Base-by-base conservation (phyloP, 2,329 filamentous ascomycete species). In the Neobulgaria alba region DNA sequence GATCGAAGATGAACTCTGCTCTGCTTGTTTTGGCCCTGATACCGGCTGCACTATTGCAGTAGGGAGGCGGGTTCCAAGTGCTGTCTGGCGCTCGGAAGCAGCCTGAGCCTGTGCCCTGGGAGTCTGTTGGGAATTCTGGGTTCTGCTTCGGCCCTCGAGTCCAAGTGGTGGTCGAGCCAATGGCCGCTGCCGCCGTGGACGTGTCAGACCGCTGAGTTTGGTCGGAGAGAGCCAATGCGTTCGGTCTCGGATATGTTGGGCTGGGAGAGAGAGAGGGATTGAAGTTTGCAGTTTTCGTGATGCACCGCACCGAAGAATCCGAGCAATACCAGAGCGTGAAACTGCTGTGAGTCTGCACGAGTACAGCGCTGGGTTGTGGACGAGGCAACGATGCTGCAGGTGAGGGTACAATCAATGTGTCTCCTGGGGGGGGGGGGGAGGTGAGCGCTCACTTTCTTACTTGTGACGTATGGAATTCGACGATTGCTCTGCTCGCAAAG, bases 301-400 rank as follows among this genome's bases (percentile, higher is more conserved):
- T 45, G 44, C 42, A 41, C 39, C 26, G 43, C 41, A 46, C 19
- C 38, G 23, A 41, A 33, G 18, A 46, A 46, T 46, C 47, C 44
- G 45, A 48, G 48, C 43, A 51, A 42, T 41, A 41, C 47, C 50
- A 50, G 45, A 47, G 49, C 48, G 50, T 53, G 50, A 53, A 50
- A 54, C 47, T 48, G 37, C 23, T 32, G 36, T 29, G 14, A 21
- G 39, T 41, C 42, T 26, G 23, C 23, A 12, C 7, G 23, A 7
- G 23, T 7, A 26, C 7, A 7, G 23, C 23, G 23, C 23, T 12
- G 23, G 23, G 23, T 7, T 26, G 23, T 7, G 42, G 38, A 35
- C 31, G 38, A 37, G 41, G 38, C 14, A 32, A 29, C 5, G 36
- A 12, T 17, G 18, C 16, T 8, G 5, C 15, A 29, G 34, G 5